Conservation (phyloP, 139 green algal genomes). For the Chlamydomonas incerta region DNA sequence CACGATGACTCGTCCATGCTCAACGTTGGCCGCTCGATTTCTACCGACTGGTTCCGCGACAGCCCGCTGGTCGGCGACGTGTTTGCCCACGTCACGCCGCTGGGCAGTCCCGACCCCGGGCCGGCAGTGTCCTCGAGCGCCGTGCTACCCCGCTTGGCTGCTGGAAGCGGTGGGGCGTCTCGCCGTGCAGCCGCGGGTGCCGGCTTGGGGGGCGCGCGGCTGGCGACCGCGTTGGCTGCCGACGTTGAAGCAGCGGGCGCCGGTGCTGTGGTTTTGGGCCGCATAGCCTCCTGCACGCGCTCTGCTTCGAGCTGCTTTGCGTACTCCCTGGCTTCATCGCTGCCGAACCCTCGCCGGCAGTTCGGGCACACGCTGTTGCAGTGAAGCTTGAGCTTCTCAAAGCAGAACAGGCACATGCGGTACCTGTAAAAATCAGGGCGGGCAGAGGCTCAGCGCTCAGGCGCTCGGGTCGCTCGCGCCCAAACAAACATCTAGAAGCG, state of each 20-base stretch:
- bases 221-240: background rate
- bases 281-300: constrained; percentile 3
- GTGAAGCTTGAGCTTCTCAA: constrained; percentile 63
- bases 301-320: constrained; percentile 31
- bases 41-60: constrained; percentile 31
- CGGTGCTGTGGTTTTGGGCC: background rate
- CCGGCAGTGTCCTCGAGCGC: background rate
- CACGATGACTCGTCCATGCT: constrained; percentile 57
- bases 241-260: background rate
- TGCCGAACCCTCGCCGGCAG: constrained; percentile 63
- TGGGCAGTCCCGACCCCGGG: constrained; percentile 26
- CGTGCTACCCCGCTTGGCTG: constrained; percentile 21
- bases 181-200: constrained; percentile 1
- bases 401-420: constrained; percentile 72
- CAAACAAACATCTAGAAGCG: constrained; percentile 7
- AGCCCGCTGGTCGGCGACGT: constrained; percentile 1
- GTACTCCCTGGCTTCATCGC: constrained; percentile 34
- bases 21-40: constrained; percentile 29
- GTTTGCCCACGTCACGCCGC: constrained; percentile 48
- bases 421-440: constrained; percentile 42
- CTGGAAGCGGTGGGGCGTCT: background rate
- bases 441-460: no score
- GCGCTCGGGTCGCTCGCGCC: background rate
- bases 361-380: constrained; percentile 63
- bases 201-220: background rate